Percentiles rank a stretch among this genome's conserved stretches.
Conservation (phyloP, 805 yeast species). For the Kodamaea fukazawae region DNA sequence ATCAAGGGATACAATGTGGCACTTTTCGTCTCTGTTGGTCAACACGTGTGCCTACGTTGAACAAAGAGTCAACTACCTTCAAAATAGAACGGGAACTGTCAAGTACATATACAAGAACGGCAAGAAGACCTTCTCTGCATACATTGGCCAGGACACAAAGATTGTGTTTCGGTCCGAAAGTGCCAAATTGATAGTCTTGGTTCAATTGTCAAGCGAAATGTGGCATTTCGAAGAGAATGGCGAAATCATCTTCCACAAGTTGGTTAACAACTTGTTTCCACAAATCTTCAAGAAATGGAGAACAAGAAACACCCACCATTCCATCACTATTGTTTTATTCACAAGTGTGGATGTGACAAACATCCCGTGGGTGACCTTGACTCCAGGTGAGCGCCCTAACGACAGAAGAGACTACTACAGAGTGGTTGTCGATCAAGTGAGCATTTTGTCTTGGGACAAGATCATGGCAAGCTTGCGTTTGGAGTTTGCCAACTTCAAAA, state of each 20-base stretch:
- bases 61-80: slow-evolving; percentile 62
- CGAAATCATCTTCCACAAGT: slow-evolving; percentile 86
- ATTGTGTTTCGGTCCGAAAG: slow-evolving; percentile 89
- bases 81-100: slow-evolving; percentile 59
- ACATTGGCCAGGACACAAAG: slow-evolving; percentile 69
- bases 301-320: slow-evolving; percentile 81
- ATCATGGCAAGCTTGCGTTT: slow-evolving; percentile 83
- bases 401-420: slow-evolving; percentile 78
- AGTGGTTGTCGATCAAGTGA: slow-evolving; percentile 93
- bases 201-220: slow-evolving; percentile 93
- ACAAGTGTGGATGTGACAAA: slow-evolving; percentile 68
- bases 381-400: slow-evolving; percentile 68
- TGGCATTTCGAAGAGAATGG: slow-evolving; percentile 98
- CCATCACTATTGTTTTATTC: slow-evolving; percentile 84
- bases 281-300: slow-evolving; percentile 86
- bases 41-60: slow-evolving; percentile 64
- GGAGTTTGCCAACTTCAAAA: slow-evolving; percentile 80
- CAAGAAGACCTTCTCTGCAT: slow-evolving; percentile 68
- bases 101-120: slow-evolving; percentile 67
- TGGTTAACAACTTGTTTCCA: slow-evolving; percentile 90
- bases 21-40: slow-evolving; percentile 58
- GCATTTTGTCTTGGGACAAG: slow-evolving; percentile 82
- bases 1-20: slow-evolving; percentile 94
- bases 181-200: slow-evolving; percentile 74
- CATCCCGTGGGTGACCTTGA: slow-evolving; percentile 53